Conservation (phyloP, 2,329 filamentous ascomycete genomes). For the Fusarium papillatum region DNA sequence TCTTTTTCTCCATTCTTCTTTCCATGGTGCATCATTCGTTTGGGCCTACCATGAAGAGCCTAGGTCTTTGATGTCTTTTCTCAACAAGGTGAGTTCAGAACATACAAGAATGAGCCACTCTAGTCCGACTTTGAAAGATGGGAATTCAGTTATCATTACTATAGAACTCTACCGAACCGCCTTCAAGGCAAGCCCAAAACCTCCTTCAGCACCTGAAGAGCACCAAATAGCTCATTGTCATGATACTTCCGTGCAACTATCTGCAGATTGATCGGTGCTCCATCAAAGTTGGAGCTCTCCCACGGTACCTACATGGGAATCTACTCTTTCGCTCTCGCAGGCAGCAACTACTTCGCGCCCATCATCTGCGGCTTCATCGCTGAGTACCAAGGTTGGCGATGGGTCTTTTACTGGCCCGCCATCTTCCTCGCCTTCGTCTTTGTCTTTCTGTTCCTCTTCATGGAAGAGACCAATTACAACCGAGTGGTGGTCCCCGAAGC, state of each 20-base stretch:
- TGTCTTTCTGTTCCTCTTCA: slow-evolving; percentile 65
- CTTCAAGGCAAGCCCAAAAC: slow-evolving; percentile 11
- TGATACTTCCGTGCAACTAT: slow-evolving; percentile 50
- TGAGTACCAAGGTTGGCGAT: slow-evolving; percentile 55
- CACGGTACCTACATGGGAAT: slow-evolving; percentile 58
- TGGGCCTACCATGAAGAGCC: neutral
- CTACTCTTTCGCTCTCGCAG: slow-evolving; percentile 55
- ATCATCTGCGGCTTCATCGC: slow-evolving; percentile 60
- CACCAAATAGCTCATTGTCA: slow-evolving; percentile 51
- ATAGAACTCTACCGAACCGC: neutral
- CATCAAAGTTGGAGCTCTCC: slow-evolving; percentile 49
- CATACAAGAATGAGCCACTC: neutral
- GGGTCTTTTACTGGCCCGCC: slow-evolving; percentile 59
- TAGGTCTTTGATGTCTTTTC: neutral
- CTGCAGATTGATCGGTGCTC: slow-evolving; percentile 50
- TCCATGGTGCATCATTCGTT: neutral
- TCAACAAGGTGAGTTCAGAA: neutral
- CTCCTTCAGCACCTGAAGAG: slow-evolving; percentile 37
- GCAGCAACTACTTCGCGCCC: slow-evolving; percentile 59
- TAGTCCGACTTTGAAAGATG: neutral
- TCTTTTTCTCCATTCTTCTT: neutral
- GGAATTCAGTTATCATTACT: neutral
- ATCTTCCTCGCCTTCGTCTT: slow-evolving; percentile 53
- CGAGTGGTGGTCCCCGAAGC: slow-evolving; percentile 34
- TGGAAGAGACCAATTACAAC: slow-evolving; percentile 71